Evolutionary conservation across 2,329 filamentous ascomycete species (phyloP).

Genomic region (Fusarium buxicola): DNA sequence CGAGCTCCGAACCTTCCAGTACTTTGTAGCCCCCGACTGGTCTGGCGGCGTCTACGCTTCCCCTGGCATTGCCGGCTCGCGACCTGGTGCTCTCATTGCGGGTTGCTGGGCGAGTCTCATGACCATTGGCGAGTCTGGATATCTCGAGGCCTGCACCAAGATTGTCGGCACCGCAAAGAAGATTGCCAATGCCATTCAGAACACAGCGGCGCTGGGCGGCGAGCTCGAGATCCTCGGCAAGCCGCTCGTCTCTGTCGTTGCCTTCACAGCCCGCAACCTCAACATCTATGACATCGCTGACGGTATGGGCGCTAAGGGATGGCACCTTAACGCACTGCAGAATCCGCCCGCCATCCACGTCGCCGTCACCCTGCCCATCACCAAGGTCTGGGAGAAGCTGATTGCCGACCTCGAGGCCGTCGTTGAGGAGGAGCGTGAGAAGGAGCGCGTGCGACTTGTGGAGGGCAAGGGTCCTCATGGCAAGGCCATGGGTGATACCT

Average conservation of each 20-base stretch:
- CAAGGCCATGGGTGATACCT: slow-evolving; percentile 80
- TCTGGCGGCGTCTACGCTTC: slow-evolving; percentile 95
- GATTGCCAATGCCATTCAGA: slow-evolving; percentile 79
- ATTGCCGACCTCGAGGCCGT: slow-evolving; percentile 77
- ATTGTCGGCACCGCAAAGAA: slow-evolving; percentile 91
- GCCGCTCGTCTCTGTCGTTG: slow-evolving; percentile 89
- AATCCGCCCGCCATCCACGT: slow-evolving; percentile 92
- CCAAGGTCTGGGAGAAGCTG: slow-evolving; percentile 82
- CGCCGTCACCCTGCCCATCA: slow-evolving; percentile 89
- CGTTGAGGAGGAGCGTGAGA: slow-evolving; percentile 80
- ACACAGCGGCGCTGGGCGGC: slow-evolving; percentile 73
- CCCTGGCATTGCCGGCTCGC: slow-evolving; percentile 89
- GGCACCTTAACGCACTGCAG: slow-evolving; percentile 97
- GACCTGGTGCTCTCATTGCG: slow-evolving; percentile 93
- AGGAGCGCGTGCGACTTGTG: slow-evolving; percentile 77
- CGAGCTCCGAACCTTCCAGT: slow-evolving; percentile 86
- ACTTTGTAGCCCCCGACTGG: slow-evolving; percentile 97
- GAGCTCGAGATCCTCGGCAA: slow-evolving; percentile 86
- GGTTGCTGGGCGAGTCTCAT: slow-evolving; percentile 96
- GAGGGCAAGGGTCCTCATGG: slow-evolving; percentile 75
- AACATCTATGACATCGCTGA: slow-evolving; percentile 96
- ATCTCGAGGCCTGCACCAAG: slow-evolving; percentile 85
- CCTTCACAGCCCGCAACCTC: slow-evolving; percentile 85
- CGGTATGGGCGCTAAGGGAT: slow-evolving; percentile 83
- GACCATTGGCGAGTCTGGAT: slow-evolving; percentile 87